These are phyloP conservation scores for Yamadazyma scolyti DNA, from an alignment of 805 yeast species.

Conservation along the genomic window DNA sequence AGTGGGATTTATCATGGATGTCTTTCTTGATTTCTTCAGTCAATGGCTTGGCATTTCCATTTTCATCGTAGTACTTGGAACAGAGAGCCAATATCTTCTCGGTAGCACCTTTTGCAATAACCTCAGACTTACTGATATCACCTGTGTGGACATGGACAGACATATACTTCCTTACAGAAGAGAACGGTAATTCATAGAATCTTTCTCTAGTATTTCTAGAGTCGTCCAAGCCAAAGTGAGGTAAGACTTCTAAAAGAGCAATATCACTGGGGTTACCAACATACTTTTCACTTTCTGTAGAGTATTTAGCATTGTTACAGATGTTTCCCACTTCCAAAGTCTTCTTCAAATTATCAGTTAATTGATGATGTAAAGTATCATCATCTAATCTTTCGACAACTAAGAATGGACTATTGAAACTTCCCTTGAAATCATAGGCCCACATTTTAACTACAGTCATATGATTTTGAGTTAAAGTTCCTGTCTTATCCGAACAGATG, in stretches of 20 bases:
- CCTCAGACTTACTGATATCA: constrained; percentile 49
- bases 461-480: constrained; percentile 81
- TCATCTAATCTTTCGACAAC: constrained; percentile 47
- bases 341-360: constrained; percentile 53
- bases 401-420: constrained; percentile 36
- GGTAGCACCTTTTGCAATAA: constrained; percentile 86
- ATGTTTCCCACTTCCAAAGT: constrained; percentile 64
- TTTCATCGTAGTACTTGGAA: constrained; percentile 52
- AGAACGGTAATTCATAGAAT: constrained; percentile 75
- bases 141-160: constrained; percentile 71
- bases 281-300: constrained; percentile 63
- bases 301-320: constrained; percentile 72
- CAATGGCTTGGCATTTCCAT: constrained; percentile 58
- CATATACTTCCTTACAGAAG: constrained; percentile 83
- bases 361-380: constrained; percentile 36
- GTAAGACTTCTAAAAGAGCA: constrained; percentile 75
- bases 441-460: constrained; percentile 86
- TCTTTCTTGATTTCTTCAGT: constrained; percentile 44
- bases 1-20: constrained; percentile 56
- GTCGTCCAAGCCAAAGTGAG: constrained; percentile 71
- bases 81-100: constrained; percentile 68
- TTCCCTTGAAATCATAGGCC: constrained; percentile 58
- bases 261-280: constrained; percentile 95
- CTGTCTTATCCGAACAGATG: constrained; percentile 85
- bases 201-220: constrained; percentile 57